Conservation (phyloP, 257 asterid genomes). For the Ocimum tenuiflorum region DNA sequence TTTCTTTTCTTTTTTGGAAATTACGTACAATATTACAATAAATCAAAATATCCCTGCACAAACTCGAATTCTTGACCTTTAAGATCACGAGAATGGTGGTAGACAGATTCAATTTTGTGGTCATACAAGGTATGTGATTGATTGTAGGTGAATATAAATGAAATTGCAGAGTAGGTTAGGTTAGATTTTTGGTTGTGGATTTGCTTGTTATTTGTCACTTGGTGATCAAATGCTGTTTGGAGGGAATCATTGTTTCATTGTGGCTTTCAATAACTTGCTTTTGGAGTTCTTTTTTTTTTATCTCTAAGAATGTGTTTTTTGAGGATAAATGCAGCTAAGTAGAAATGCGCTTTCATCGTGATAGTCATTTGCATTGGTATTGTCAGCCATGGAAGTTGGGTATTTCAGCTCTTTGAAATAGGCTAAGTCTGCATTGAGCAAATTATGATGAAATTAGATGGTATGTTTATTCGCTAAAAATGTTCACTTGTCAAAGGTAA, state of each 20-base stretch:
- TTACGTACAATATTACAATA: too few relatives aligned
- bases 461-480: neutral
- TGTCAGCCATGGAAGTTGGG: too few relatives aligned
- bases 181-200: neutral
- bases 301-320: neutral
- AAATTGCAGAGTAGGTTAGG: neutral
- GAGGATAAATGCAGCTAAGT: neutral
- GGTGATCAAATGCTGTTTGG: neutral
- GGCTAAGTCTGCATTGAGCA: neutral
- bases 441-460: too few relatives aligned
- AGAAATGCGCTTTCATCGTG: neutral
- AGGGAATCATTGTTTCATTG: neutral
- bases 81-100: too few relatives aligned
- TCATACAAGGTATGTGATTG: too few relatives aligned
- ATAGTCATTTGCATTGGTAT: neutral
- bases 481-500: conserved; percentile 4
- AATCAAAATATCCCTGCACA: too few relatives aligned
- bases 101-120: too few relatives aligned
- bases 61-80: too few relatives aligned
- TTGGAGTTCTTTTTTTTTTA: neutral
- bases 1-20: too few relatives aligned
- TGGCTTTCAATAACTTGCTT: neutral
- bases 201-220: neutral
- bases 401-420: too few relatives aligned
- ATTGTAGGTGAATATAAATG: too few relatives aligned